Evolutionary conservation across 768 basidiomycete genomes (phyloP).

Genomic region (Trametes cinnabarina): DNA sequence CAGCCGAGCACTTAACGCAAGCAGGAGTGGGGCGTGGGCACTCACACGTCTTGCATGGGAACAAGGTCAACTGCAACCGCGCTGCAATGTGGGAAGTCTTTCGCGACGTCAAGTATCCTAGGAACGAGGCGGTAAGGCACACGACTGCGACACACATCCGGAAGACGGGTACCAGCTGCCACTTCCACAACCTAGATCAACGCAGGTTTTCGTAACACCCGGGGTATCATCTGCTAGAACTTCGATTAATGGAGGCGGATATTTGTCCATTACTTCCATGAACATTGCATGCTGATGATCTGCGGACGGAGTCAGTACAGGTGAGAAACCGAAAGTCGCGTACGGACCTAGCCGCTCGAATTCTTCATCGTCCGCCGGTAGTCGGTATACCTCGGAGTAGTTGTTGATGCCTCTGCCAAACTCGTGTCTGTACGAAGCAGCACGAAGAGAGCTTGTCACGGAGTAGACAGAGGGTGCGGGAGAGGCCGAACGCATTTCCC

Average conservation of each 20-base stretch:
- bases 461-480: constrained; percentile 70
- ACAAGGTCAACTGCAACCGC: constrained; percentile 77
- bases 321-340: background rate
- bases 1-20: constrained; percentile 8
- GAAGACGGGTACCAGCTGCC: constrained; percentile 59
- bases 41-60: constrained; percentile 73
- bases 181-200: constrained; percentile 80
- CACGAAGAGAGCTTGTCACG: constrained; percentile 60
- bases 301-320: constrained; percentile 28
- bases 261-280: constrained; percentile 62
- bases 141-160: background rate
- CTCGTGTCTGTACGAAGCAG: constrained; percentile 58
- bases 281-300: constrained; percentile 71
- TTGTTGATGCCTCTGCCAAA: constrained; percentile 72
- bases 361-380: constrained; percentile 81
- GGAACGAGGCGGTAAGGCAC: constrained; percentile 8
- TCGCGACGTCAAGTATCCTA: constrained; percentile 76
- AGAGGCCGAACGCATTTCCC: constrained; percentile 61
- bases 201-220: constrained; percentile 56
- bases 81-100: constrained; percentile 66
- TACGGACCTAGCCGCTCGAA: constrained; percentile 61
- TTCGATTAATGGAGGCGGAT: constrained; percentile 54
- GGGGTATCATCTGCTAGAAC: constrained; percentile 59
- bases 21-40: constrained; percentile 9
- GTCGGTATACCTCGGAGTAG: constrained; percentile 73